A percentile compares a stretch with the other conserved stretches of the same genome.
phyloP scores from a whole-genome alignment of 1,284 basidiomycete genomes.

The Cutaneotrichosporon arboriforme region DNA sequence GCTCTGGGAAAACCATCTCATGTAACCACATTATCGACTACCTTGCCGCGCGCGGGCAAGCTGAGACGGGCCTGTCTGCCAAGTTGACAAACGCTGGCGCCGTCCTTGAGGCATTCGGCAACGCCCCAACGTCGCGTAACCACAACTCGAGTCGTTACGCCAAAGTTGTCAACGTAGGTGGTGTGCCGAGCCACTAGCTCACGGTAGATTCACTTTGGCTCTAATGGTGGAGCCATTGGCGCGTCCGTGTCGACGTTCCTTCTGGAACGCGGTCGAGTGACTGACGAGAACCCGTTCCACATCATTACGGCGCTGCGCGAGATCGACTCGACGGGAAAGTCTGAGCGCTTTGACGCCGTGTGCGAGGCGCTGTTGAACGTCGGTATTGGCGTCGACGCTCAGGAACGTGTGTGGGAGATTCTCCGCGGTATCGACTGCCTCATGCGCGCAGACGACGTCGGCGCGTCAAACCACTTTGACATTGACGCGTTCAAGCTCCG shows the following conservation, averaged over 20 bases:
- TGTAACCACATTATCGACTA: slow-evolving; percentile 20
- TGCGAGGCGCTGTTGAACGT: slow-evolving; percentile 8
- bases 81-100: slow-evolving; percentile 13
- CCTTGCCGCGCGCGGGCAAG: slow-evolving; percentile 13
- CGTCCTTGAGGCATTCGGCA: slow-evolving; percentile 19
- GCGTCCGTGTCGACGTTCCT: slow-evolving; percentile 19
- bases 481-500: slow-evolving; percentile 9
- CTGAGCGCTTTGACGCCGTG: slow-evolving; percentile 8
- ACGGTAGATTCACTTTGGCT: slow-evolving; percentile 16
- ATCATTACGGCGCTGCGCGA: slow-evolving; percentile 15
- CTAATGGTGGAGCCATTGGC: slow-evolving; percentile 5
- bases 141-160: slow-evolving; percentile 20
- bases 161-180: slow-evolving; percentile 19
- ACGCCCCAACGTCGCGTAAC: slow-evolving; percentile 19
- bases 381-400: slow-evolving; percentile 9
- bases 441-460: slow-evolving; percentile 8
- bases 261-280: slow-evolving; percentile 19
- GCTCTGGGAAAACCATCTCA: slow-evolving; percentile 19
- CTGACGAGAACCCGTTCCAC: slow-evolving; percentile 15
- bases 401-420: slow-evolving; percentile 13
- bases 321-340: slow-evolving; percentile 6
- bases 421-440: slow-evolving; percentile 16
- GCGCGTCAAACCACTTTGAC: slow-evolving; percentile 8
- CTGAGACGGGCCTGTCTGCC: slow-evolving; percentile 3
- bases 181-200: neutral